A percentile compares a stretch with the other conserved stretches of the same genome.
Evolutionary conservation across 495 filamentous ascomycete genomes (phyloP).

Genomic region (Podospora didyma): DNA sequence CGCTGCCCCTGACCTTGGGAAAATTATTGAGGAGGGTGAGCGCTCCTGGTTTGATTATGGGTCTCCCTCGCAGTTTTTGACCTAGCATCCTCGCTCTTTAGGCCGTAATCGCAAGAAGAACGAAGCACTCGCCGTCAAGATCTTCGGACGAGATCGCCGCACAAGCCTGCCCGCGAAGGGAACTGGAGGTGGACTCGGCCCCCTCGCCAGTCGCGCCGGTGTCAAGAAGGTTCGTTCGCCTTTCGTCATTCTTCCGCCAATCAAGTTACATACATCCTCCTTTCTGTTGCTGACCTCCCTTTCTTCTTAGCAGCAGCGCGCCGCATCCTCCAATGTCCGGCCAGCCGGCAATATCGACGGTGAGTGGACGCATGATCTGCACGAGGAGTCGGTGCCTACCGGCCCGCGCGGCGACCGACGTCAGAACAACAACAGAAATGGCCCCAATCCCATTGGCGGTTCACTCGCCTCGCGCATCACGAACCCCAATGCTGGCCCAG

Average conservation of each 20-base stretch:
- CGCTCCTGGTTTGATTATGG: neutral
- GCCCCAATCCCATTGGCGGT: conserved; percentile 25
- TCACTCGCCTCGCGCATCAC: conserved; percentile 44
- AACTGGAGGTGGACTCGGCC: too few species aligned
- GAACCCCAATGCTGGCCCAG: conserved; percentile 28
- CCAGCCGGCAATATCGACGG: conserved; percentile 45
- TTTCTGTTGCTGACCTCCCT: conserved; percentile 12
- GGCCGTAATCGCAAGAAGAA: conserved; percentile 68
- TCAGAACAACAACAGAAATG: conserved; percentile 28
- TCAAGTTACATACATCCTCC: too few species aligned
- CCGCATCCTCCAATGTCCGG: conserved; percentile 14
- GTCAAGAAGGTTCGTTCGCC: conserved; percentile 63
- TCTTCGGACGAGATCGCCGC: conserved; percentile 63
- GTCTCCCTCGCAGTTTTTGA: conserved; percentile 11
- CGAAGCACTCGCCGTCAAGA: conserved; percentile 64
- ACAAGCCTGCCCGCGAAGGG: conserved; percentile 53
- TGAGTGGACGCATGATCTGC: conserved; percentile 59
- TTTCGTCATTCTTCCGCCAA: too few species aligned
- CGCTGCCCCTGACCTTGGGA: conserved; percentile 55
- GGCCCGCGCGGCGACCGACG: conserved; percentile 13
- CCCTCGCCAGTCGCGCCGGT: conserved; percentile 72
- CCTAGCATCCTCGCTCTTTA: conserved; percentile 24
- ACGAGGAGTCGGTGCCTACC: neutral
- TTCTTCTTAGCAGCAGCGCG: conserved; percentile 11
- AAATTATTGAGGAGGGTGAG: conserved; percentile 60